These are phyloP conservation scores for Mycosarcoma mackinlayi DNA, from an alignment of 1,284 basidiomycete species.

Conservation along the genomic window DNA sequence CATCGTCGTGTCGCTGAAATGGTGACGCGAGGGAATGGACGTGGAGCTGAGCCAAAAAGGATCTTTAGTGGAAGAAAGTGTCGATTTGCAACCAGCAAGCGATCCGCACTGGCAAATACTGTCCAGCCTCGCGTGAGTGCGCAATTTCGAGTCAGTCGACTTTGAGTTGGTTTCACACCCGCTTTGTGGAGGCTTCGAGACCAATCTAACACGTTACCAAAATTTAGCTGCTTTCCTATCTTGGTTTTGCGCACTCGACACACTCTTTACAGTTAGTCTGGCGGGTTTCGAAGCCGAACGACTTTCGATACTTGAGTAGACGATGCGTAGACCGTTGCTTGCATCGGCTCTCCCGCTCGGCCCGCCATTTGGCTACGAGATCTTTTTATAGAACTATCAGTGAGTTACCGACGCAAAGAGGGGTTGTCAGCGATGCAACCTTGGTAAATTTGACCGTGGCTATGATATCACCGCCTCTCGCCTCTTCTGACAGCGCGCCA, in stretches of 20 bases:
- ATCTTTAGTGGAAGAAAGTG: not conserved
- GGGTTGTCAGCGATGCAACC: constrained; percentile 1
- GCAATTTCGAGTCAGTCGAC: constrained; percentile 5
- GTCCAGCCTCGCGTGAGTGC: not conserved
- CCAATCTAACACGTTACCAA: not conserved
- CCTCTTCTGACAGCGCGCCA: constrained; percentile 9
- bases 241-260: too few relatives aligned
- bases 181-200: not conserved
- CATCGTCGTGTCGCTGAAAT: constrained; percentile 13
- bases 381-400: too few relatives aligned
- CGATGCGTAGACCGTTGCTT: too few relatives aligned
- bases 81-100: not conserved
- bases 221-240: too few relatives aligned
- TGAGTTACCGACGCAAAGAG: too few relatives aligned
- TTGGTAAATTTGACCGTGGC: constrained; percentile 1
- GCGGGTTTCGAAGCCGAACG: too few relatives aligned
- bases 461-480: constrained; percentile 6
- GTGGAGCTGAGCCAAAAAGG: not conserved
- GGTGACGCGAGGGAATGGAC: not conserved
- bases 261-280: too few relatives aligned
- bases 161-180: not conserved
- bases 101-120: not conserved
- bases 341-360: too few relatives aligned
- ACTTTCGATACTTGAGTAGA: too few relatives aligned
- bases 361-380: too few relatives aligned